phyloP scores from a whole-genome alignment of 1,284 basidiomycete species.

The Baeospora myosura region DNA sequence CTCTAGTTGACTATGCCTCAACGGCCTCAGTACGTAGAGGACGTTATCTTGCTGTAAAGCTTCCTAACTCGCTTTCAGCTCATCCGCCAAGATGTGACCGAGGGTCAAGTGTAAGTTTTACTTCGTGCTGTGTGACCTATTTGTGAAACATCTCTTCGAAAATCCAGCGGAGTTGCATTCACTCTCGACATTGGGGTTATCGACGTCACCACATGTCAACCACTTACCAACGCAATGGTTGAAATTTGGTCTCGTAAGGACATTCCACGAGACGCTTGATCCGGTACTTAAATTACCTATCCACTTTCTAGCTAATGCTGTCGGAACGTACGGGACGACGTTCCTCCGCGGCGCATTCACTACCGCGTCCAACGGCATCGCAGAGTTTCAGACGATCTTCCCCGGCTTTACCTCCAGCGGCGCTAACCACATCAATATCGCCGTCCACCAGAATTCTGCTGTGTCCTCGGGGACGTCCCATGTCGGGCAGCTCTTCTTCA shows the following conservation, averaged over 20 bases:
- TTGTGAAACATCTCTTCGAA: background rate
- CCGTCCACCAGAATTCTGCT: slow-evolving; percentile 19
- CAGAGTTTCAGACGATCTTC: slow-evolving; percentile 47
- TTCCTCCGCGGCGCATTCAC: slow-evolving; percentile 45
- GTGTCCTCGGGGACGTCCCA: slow-evolving; percentile 15
- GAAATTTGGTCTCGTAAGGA: slow-evolving; percentile 49
- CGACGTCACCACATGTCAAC: slow-evolving; percentile 67
- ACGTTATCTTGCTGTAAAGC: background rate
- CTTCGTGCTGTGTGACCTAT: background rate
- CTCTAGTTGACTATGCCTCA: background rate
- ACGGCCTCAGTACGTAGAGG: no score
- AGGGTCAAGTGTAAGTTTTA: background rate
- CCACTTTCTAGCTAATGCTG: slow-evolving; percentile 26
- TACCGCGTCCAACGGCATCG: slow-evolving; percentile 44
- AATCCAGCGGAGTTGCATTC: background rate
- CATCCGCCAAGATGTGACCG: background rate
- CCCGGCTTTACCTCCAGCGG: slow-evolving; percentile 33
- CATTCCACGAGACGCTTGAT: background rate
- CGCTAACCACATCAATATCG: slow-evolving; percentile 28
- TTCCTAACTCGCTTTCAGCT: background rate
- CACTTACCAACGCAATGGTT: slow-evolving; percentile 48
- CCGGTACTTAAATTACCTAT: slow-evolving; percentile 1
- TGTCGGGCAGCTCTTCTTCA: slow-evolving; percentile 33
- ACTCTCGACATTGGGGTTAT: slow-evolving; percentile 63
- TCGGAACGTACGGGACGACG: slow-evolving; percentile 27